These are phyloP conservation scores for Periconia digitata DNA, from an alignment of 2,329 filamentous ascomycete species.

Conservation along the genomic window DNA sequence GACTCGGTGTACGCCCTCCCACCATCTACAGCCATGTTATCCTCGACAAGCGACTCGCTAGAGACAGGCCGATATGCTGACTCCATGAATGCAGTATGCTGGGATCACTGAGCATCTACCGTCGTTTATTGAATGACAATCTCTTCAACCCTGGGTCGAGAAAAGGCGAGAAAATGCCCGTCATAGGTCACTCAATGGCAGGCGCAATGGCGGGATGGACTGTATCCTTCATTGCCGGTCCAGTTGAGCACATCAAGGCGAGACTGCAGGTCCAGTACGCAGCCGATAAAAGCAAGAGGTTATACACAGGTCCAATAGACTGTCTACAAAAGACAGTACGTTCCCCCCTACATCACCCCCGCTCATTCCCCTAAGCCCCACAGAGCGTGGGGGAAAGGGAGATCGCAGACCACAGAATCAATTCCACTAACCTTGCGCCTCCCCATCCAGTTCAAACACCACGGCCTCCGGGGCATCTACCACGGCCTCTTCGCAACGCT, in stretches of 20 bases:
- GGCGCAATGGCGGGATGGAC: slow-evolving; percentile 86
- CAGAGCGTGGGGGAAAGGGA: neutral
- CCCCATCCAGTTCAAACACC: slow-evolving; percentile 48
- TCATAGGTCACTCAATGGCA: slow-evolving; percentile 81
- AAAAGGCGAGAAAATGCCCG: slow-evolving; percentile 61
- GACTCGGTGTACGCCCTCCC: slow-evolving; percentile 65
- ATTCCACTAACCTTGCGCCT: neutral
- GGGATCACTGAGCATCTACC: slow-evolving; percentile 87
- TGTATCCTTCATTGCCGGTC: slow-evolving; percentile 89
- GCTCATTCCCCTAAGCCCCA: neutral
- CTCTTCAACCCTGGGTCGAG: slow-evolving; percentile 64
- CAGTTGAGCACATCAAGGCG: slow-evolving; percentile 93
- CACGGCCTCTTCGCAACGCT: slow-evolving; percentile 84
- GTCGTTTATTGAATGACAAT: slow-evolving; percentile 77
- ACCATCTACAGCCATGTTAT: too few species aligned
- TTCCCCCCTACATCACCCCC: slow-evolving; percentile 3
- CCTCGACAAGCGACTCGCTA: neutral
- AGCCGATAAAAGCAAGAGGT: slow-evolving; percentile 70
- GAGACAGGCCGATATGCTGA: slow-evolving; percentile 14
- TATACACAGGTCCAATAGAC: slow-evolving; percentile 87
- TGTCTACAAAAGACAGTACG: slow-evolving; percentile 69
- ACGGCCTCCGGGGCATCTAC: slow-evolving; percentile 81
- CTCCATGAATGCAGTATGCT: slow-evolving; percentile 63
- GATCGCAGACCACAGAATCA: neutral
- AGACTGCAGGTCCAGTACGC: slow-evolving; percentile 93